A percentile compares a stretch with the other conserved stretches of the same genome.
Evolutionary conservation across 139 green algal genomes (phyloP).

Genomic region (Coccomyxa sp.): DNA sequence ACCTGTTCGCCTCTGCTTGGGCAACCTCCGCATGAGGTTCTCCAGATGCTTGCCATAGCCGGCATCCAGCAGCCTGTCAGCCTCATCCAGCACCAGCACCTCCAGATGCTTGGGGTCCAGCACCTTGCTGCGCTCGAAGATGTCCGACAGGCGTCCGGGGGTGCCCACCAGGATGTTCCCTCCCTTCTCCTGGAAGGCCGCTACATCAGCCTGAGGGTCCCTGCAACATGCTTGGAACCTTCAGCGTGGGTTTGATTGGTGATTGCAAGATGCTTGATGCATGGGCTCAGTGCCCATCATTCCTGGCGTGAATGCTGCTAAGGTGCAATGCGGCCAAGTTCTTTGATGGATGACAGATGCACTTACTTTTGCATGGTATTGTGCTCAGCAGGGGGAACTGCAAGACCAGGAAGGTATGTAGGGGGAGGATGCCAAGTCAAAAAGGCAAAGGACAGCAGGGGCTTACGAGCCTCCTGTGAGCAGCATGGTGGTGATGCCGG

Average conservation of each 20-base stretch:
- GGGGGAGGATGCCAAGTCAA: too few relatives aligned
- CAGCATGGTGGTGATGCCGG: constrained; percentile 40
- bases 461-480: constrained; percentile 10
- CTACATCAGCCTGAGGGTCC: constrained; percentile 39
- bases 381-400: too few relatives aligned
- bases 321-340: too few relatives aligned
- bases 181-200: constrained; percentile 50
- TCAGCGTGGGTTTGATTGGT: too few relatives aligned
- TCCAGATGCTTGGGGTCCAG: constrained; percentile 56
- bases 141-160: constrained; percentile 86
- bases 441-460: not conserved
- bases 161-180: constrained; percentile 88
- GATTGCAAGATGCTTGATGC: too few relatives aligned
- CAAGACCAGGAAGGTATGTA: too few relatives aligned
- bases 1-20: constrained; percentile 83
- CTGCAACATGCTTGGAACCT: not conserved
- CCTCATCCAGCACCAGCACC: constrained; percentile 94
- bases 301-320: too few relatives aligned
- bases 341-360: too few relatives aligned
- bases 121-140: constrained; percentile 62
- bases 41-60: constrained; percentile 78
- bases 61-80: constrained; percentile 94
- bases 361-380: too few relatives aligned
- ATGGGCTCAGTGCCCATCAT: too few relatives aligned
- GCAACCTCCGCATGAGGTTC: constrained; percentile 76